Evolutionary conservation across 2,329 filamentous ascomycete species (phyloP).

Genomic region (Exophiala sideris): DNA sequence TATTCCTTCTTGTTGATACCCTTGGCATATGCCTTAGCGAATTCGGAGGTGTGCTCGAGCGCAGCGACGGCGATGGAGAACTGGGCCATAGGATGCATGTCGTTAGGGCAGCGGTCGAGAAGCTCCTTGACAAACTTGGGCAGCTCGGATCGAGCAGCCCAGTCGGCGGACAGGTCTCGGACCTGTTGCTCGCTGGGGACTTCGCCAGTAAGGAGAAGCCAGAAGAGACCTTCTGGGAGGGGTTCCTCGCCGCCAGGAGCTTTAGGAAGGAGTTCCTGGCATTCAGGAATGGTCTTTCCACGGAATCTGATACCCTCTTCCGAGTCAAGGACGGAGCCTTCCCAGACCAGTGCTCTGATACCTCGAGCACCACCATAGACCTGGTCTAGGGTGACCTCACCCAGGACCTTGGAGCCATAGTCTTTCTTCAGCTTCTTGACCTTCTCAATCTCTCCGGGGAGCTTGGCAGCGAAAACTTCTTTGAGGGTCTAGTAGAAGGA

Average conservation of each 20-base stretch:
- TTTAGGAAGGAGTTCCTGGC: slow-evolving; percentile 95
- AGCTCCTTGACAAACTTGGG: slow-evolving; percentile 99
- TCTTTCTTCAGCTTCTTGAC: slow-evolving; percentile 98
- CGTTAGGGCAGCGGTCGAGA: slow-evolving; percentile 98
- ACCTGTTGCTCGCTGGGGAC: slow-evolving; percentile 98
- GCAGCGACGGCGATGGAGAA: slow-evolving; percentile 97
- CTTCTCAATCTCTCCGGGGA: slow-evolving; percentile 96
- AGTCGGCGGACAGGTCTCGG: slow-evolving; percentile 95
- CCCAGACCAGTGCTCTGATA: slow-evolving; percentile 98
- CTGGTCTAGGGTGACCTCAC: slow-evolving; percentile 98
- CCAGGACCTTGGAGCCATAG: slow-evolving; percentile 88
- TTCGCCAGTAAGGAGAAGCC: slow-evolving; percentile 97
- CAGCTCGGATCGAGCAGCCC: slow-evolving; percentile 94
- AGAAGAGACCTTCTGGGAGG: slow-evolving; percentile 98
- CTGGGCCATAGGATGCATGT: slow-evolving; percentile 99
- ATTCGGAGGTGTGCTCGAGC: slow-evolving; percentile 96
- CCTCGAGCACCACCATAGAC: slow-evolving; percentile 98
- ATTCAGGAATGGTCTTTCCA: slow-evolving; percentile 98
- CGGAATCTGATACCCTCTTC: slow-evolving; percentile 99
- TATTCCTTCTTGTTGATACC: slow-evolving; percentile 99
- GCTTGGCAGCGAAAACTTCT: slow-evolving; percentile 93
- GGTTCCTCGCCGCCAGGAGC: slow-evolving; percentile 95
- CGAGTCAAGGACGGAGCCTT: slow-evolving; percentile 94
- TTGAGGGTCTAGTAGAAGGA: slow-evolving; percentile 73
- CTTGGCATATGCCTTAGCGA: slow-evolving; percentile 98